Percentiles rank a stretch among this genome's conserved stretches.
Conservation (phyloP, 441 rosid genomes). For the Raphanus hybrid region DNA sequence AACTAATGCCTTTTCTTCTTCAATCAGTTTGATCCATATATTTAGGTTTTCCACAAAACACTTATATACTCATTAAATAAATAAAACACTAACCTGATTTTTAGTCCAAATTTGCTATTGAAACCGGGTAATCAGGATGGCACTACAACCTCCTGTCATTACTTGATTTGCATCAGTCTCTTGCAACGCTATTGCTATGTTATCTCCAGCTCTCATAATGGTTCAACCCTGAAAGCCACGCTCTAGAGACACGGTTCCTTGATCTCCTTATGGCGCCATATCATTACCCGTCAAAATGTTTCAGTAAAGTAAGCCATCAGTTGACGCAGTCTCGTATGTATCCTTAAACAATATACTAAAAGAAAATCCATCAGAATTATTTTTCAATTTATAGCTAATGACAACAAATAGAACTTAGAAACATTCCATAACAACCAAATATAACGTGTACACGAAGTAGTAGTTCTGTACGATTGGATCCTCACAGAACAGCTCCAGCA, state of each 20-base stretch:
- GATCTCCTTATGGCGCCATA: slow-evolving; percentile 79
- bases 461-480: slow-evolving; percentile 63
- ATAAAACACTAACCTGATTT: neutral
- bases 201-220: slow-evolving; percentile 46
- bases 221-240: neutral
- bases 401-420: neutral
- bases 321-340: slow-evolving; percentile 16
- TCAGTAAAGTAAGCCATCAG: slow-evolving; percentile 16
- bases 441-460: neutral
- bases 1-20: neutral
- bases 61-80: neutral
- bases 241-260: slow-evolving; percentile 65
- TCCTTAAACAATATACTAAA: neutral
- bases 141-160: slow-evolving; percentile 88
- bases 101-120: slow-evolving; percentile 46
- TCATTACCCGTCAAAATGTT: slow-evolving; percentile 61
- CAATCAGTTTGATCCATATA: neutral
- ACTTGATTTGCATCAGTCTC: slow-evolving; percentile 75
- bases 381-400: neutral
- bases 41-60: neutral
- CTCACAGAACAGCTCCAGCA: slow-evolving; percentile 90
- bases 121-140: slow-evolving; percentile 86
- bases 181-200: slow-evolving; percentile 65
- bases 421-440: slow-evolving; percentile 20
- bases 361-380: neutral